Evolutionary conservation across 23 red algal genomes (phyloP).

Genomic region (Rhodosorus marinus): DNA sequence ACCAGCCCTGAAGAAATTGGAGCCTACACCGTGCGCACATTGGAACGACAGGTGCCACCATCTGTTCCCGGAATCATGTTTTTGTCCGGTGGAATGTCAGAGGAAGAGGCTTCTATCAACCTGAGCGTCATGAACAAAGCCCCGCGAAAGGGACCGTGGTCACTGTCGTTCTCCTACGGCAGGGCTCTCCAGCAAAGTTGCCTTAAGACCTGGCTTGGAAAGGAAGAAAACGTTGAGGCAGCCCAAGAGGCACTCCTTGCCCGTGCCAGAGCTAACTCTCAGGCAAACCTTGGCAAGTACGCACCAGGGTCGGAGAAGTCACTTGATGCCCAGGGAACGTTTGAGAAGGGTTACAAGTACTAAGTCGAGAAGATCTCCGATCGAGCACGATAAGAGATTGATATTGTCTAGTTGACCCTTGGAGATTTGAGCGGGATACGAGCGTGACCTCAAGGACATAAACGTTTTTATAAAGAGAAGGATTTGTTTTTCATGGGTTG

Average conservation of each 20-base stretch:
- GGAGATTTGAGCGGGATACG: no score
- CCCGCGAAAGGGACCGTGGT: conserved; percentile 80
- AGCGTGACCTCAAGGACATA: no score
- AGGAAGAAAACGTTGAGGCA: conserved; percentile 60
- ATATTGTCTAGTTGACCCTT: no score
- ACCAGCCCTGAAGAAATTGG: conserved; percentile 56
- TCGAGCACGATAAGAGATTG: no score
- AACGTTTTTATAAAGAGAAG: no score
- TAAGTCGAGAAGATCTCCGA: no score
- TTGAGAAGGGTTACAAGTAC: conserved; percentile 96
- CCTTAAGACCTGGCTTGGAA: conserved; percentile 92
- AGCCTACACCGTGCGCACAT: conserved; percentile 47
- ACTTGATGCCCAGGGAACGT: conserved; percentile 65
- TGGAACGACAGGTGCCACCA: conserved; percentile 80
- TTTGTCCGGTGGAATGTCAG: conserved; percentile 91
- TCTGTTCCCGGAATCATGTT: conserved; percentile 90
- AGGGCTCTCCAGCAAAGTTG: conserved; percentile 91
- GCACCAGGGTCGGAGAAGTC: conserved; percentile 83
- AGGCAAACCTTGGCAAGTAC: conserved; percentile 78
- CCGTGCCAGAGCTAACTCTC: conserved; percentile 82
- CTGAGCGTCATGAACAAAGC: conserved; percentile 87
- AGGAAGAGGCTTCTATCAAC: conserved; percentile 94
- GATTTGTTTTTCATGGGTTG: no score
- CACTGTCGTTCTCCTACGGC: conserved; percentile 87
- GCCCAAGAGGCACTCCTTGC: conserved; percentile 89